Percentiles rank a stretch among this genome's conserved stretches.
Conservation (phyloP, 2,329 filamentous ascomycete genomes). For the Ceratocystis destructans region DNA sequence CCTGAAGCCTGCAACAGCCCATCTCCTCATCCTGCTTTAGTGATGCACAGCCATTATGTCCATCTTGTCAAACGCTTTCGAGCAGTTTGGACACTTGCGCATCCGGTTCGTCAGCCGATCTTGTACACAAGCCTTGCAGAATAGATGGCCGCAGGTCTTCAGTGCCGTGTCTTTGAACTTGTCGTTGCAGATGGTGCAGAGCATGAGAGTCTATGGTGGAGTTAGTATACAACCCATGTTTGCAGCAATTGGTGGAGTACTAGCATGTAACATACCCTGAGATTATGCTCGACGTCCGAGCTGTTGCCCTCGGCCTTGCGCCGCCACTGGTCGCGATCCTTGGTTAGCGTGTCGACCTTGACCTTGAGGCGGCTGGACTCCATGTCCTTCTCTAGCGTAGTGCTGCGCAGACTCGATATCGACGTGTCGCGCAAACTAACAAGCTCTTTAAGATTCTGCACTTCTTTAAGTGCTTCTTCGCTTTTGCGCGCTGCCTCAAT, state of each 20-base stretch:
- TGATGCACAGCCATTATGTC: slow-evolving; percentile 67
- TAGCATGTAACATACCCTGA: slow-evolving; percentile 52
- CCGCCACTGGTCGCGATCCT: slow-evolving; percentile 77
- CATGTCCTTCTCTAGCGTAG: slow-evolving; percentile 49
- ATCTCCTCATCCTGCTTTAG: slow-evolving; percentile 18
- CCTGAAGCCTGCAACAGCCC: too few species aligned
- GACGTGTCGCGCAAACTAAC: slow-evolving; percentile 62
- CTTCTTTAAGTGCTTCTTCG: slow-evolving; percentile 62
- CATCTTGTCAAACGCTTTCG: slow-evolving; percentile 76
- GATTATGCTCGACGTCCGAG: slow-evolving; percentile 68
- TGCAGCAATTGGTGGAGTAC: not conserved
- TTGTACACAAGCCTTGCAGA: slow-evolving; percentile 83
- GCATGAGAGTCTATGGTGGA: slow-evolving; percentile 24
- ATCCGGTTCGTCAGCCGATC: slow-evolving; percentile 79
- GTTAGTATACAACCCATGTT: not conserved
- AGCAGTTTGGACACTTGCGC: slow-evolving; percentile 90
- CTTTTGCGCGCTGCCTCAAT: slow-evolving; percentile 55
- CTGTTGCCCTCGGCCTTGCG: slow-evolving; percentile 67
- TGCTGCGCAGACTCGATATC: slow-evolving; percentile 38
- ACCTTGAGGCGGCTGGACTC: slow-evolving; percentile 71
- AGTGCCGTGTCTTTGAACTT: slow-evolving; percentile 90
- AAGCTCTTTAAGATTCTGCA: slow-evolving; percentile 59
- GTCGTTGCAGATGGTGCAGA: slow-evolving; percentile 84
- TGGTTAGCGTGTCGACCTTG: slow-evolving; percentile 62
- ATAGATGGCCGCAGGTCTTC: slow-evolving; percentile 88